A percentile compares a stretch with the other conserved stretches of the same genome.
Evolutionary conservation across 1,284 basidiomycete species (phyloP).

Genomic region (Ustilago vetiveriae): DNA sequence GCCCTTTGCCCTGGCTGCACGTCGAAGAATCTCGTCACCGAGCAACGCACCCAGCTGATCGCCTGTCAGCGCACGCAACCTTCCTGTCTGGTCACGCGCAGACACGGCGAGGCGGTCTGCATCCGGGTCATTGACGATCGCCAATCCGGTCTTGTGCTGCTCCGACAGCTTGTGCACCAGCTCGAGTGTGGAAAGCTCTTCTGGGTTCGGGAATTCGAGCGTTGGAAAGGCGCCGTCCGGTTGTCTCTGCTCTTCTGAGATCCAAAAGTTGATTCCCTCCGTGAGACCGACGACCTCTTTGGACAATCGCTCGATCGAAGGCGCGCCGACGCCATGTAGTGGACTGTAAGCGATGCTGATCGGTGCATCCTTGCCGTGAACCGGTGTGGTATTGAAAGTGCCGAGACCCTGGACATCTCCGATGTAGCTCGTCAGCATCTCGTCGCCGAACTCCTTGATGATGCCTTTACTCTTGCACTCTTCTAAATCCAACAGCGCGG

Average conservation of each 20-base stretch:
- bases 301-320: conserved; percentile 36
- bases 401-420: conserved; percentile 30
- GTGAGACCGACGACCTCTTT: conserved; percentile 42
- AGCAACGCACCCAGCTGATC: conserved; percentile 58
- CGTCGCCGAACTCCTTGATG: conserved; percentile 34
- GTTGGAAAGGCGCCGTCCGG: conserved; percentile 61
- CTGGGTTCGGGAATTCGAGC: conserved; percentile 60
- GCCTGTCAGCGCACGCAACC: conserved; percentile 52
- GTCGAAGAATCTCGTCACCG: conserved; percentile 54
- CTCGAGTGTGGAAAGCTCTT: conserved; percentile 57
- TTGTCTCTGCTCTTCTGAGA: conserved; percentile 52
- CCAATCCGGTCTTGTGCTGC: conserved; percentile 44
- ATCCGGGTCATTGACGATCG: conserved; percentile 61
- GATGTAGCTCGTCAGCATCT: conserved; percentile 51
- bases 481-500: conserved; percentile 20
- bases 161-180: conserved; percentile 58
- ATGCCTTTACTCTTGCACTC: conserved; percentile 27
- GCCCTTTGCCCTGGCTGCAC: conserved; percentile 25
- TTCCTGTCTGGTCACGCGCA: conserved; percentile 44
- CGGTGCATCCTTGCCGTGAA: conserved; percentile 21
- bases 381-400: conserved; percentile 14
- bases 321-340: conserved; percentile 58
- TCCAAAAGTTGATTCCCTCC: conserved; percentile 44
- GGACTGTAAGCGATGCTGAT: conserved; percentile 56
- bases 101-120: conserved; percentile 57